Percentiles rank a stretch among this genome's conserved stretches.
These are phyloP conservation scores for Malassezia dermatis DNA, from an alignment of 1,284 basidiomycete genomes.

Conservation along the genomic window DNA sequence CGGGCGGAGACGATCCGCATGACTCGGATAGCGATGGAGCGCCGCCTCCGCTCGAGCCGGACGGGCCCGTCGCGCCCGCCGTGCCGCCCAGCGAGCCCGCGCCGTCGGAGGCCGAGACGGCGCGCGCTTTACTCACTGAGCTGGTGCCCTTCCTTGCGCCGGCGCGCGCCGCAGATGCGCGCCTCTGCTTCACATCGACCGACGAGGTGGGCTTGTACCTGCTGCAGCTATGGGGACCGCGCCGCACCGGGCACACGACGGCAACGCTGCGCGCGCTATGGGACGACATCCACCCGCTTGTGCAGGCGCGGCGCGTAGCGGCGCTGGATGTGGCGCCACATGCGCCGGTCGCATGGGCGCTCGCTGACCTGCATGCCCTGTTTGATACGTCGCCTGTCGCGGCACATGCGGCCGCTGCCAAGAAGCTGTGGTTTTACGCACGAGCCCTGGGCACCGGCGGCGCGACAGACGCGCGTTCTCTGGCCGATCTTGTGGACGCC, in stretches of 20 bases:
- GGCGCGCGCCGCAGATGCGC: background rate
- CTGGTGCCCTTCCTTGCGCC: slow-evolving; percentile 8
- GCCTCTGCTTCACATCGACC: background rate
- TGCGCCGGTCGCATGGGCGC: background rate
- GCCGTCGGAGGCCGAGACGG: background rate
- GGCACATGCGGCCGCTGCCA: background rate
- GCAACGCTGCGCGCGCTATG: slow-evolving; percentile 3
- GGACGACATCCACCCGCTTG: background rate
- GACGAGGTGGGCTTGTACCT: slow-evolving; percentile 10
- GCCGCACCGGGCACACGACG: background rate
- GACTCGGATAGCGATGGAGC: slow-evolving; percentile 7
- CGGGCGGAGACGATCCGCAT: no score
- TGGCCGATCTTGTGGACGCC: background rate
- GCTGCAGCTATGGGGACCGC: background rate
- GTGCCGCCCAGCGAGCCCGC: background rate
- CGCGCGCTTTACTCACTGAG: background rate
- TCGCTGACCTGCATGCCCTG: slow-evolving; percentile 6
- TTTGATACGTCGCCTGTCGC: background rate
- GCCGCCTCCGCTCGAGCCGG: slow-evolving; percentile 4
- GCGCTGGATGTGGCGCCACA: background rate
- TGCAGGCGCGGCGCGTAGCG: background rate
- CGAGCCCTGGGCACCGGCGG: background rate
- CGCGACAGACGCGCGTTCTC: background rate
- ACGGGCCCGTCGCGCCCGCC: background rate
- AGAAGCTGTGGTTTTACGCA: slow-evolving; percentile 14